phyloP scores from a whole-genome alignment of 441 rosid species.

The Hypseocharis bilobata region DNA sequence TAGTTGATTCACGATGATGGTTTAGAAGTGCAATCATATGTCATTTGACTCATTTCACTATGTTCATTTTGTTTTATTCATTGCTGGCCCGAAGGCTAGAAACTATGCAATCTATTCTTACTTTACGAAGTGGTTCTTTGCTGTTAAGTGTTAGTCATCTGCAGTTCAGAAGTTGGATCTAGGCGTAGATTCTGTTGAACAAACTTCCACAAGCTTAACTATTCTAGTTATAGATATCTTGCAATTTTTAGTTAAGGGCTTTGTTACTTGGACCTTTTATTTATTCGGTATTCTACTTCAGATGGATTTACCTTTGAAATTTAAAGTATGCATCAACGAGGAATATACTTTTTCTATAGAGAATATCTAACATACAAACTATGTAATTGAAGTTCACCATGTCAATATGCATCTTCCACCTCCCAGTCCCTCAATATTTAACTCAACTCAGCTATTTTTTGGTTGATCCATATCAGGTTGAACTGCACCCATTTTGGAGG shows the following conservation, averaged over 20 bases:
- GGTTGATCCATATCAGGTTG: slow-evolving; percentile 33
- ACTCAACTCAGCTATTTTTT: not conserved
- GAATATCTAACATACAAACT: no score
- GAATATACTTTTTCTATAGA: no score
- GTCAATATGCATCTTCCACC: not conserved
- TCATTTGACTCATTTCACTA: not conserved
- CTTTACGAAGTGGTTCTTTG: not conserved
- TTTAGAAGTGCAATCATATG: not conserved
- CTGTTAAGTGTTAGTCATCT: not conserved
- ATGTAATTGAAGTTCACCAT: not conserved
- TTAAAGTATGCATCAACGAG: no score
- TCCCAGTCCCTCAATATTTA: not conserved
- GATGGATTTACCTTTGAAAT: no score
- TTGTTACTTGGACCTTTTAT: not conserved
- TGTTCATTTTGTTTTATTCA: not conserved
- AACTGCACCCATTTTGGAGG: slow-evolving; percentile 61
- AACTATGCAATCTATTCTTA: not conserved
- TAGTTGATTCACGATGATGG: not conserved
- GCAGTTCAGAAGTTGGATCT: not conserved
- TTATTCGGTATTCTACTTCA: not conserved
- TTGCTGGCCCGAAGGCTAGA: not conserved
- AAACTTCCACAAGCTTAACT: not conserved
- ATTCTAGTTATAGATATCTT: not conserved
- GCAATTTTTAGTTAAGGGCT: not conserved
- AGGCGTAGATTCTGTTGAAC: not conserved